These are phyloP conservation scores for Podosphaera fusca DNA, from an alignment of 2,329 filamentous ascomycete species.

Conservation along the genomic window DNA sequence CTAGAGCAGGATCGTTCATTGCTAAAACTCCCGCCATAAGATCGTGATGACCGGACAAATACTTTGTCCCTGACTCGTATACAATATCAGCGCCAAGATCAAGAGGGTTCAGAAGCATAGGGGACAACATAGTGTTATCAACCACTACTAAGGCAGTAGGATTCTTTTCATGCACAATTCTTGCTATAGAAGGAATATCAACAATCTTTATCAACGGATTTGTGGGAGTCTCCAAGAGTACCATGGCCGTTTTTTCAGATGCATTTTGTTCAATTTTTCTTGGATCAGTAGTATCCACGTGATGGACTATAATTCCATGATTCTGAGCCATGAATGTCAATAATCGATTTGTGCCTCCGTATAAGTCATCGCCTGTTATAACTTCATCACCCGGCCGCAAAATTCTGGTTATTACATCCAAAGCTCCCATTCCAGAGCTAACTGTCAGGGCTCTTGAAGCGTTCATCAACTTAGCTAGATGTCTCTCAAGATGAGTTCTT, in stretches of 20 bases:
- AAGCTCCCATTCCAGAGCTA: slow-evolving; percentile 87
- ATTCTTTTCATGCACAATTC: slow-evolving; percentile 54
- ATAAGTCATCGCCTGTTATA: slow-evolving; percentile 87
- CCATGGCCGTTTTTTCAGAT: slow-evolving; percentile 71
- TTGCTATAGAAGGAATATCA: slow-evolving; percentile 64
- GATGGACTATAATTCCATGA: slow-evolving; percentile 79
- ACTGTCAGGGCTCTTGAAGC: slow-evolving; percentile 78
- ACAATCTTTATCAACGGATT: slow-evolving; percentile 98
- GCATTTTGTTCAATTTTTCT: slow-evolving; percentile 47
- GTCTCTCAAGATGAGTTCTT: slow-evolving; percentile 81
- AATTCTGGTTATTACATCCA: slow-evolving; percentile 86
- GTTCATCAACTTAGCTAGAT: slow-evolving; percentile 97
- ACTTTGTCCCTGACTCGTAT: slow-evolving; percentile 96
- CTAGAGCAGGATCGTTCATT: slow-evolving; percentile 59
- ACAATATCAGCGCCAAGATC: slow-evolving; percentile 89
- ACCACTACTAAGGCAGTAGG: slow-evolving; percentile 65
- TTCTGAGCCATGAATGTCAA: slow-evolving; percentile 80
- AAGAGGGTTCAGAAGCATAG: slow-evolving; percentile 78
- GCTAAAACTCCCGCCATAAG: slow-evolving; percentile 97
- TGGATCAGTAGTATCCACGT: slow-evolving; percentile 76
- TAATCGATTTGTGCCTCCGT: slow-evolving; percentile 83
- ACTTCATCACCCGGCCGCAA: slow-evolving; percentile 88
- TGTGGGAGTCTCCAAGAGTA: slow-evolving; percentile 85
- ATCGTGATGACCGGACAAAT: slow-evolving; percentile 92
- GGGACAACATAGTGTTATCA: slow-evolving; percentile 98